Evolutionary conservation across 805 yeast species (phyloP), one percentile per base, ranked within the genome.

Genomic region (Ogataea dorogensis): DNA sequence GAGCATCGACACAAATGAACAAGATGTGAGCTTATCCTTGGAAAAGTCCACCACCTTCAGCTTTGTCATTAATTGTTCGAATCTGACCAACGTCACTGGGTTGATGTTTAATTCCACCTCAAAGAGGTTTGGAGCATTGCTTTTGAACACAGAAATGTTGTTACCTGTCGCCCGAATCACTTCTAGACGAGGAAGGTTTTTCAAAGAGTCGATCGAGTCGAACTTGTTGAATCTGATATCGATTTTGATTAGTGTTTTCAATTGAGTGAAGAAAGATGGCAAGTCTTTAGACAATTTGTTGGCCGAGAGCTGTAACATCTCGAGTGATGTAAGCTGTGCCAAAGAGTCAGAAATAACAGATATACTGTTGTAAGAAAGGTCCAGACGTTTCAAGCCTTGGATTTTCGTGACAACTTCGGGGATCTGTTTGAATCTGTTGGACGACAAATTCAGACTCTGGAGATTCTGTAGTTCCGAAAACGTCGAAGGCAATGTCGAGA

Each of bases 361-460:
- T 18, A 93, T 73, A 33, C 76, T 75, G 58, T 93, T 93, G 60
- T 86, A 89, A 0, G 96, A 85, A 27, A 91, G 54, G 54, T 91
- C 94, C 44, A 93, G 67, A 36, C 81, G 81, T 27, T 67, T 63
- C 36, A 91, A 68, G 33, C 72, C 73, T 0, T 67, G 53, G 43
- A 91, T 68, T 16, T 73, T 69, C 46, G 77, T 76, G 13, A 91
- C 64, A 2, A 81, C 73, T 34, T 75, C 81, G 0, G 93, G 94
- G 43, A 78, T 79, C 2, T 47, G 47, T 28, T 70, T 70, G 51
- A 85, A 76, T 42, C 73, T 67, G 56, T 94, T 93, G 3, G 96
- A 88, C 2, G 95, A 77, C 29, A 93, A 61, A 54, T 93, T 86
- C 46, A 93, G 63, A 5, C 71, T 59, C 38, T 73, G 71, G 47